Base-by-base conservation (phyloP, 1,284 basidiomycete genomes). In the Moesziomyces sp. region DNA sequence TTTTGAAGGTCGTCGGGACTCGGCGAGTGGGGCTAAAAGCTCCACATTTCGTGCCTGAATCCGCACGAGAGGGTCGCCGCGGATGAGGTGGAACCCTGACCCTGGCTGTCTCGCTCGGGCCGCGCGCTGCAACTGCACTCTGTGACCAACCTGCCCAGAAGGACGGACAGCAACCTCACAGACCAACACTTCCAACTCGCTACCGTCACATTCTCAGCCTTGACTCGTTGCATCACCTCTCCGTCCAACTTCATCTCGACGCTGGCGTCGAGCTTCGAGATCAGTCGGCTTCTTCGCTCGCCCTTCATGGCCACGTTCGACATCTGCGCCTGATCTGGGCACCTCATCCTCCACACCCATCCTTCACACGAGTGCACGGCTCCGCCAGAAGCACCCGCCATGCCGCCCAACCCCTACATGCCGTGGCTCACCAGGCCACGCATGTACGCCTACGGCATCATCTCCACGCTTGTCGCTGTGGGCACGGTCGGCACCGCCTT, bases 401-500 rank as follows among this genome's bases (percentile, higher is more conserved):
- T 69, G 66, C 66, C 66, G 8, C 57, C 67, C 4, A 58, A 56
- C 48, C 49, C 52, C 11, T 57, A 58, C 28, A 33, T 59, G 11
- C 26, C 55, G 30, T 69, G 60, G 60, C 46, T 75, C 45, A 78
- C 78, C 4, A 48, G 71, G 16, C 72, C 61, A 13, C 43, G 74
- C 19, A 50, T 83, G 26, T 67, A 74, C 24, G 45, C 63, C 28
- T 83, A 83, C 60, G 66, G 76, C n/a, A 18, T 68, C 33, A 35
- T 63, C 13, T 82, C 81, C 16, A 66, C 73, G 10, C 26, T 60
- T 10, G 70, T 68, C 19, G 69, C 80, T 26, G 46, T 58, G 8
- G 46, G 26, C 18, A 74, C 82, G 8, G 70, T 80, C 14, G 59
- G 62, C 52, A 92, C 91, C 83, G 94, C 94, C 5, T 88, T 95